phyloP scores from a whole-genome alignment of 1,284 basidiomycete genomes.

The Ustilago crameri region DNA sequence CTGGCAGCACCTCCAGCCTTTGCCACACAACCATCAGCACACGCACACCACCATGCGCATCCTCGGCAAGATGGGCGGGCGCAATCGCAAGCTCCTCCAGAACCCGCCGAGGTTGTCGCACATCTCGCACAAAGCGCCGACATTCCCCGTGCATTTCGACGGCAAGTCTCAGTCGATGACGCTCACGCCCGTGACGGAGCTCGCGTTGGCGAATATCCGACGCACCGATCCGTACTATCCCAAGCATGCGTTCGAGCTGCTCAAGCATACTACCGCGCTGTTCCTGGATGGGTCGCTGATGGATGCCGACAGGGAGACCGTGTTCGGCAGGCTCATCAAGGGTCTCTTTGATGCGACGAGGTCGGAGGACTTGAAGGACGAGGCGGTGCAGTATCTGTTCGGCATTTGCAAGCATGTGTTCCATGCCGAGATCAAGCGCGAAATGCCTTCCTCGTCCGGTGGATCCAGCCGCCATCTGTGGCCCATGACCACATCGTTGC shows the following conservation, averaged over 20 bases:
- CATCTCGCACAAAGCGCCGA: conserved; percentile 45
- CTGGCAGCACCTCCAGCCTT: conserved; percentile 77
- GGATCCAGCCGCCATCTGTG: conserved; percentile 72
- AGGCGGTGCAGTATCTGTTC: conserved; percentile 77
- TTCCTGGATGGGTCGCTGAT: conserved; percentile 75
- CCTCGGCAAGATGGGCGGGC: conserved; percentile 93
- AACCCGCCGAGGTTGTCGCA: conserved; percentile 83
- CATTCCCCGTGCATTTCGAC: conserved; percentile 48
- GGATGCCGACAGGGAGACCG: conserved; percentile 77
- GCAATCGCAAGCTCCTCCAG: conserved; percentile 84
- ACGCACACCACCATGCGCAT: conserved; percentile 97
- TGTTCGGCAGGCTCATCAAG: conserved; percentile 76
- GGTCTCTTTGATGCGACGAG: conserved; percentile 83
- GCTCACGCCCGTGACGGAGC: conserved; percentile 77
- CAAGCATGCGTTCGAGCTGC: conserved; percentile 79
- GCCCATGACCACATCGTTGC: conserved; percentile 70
- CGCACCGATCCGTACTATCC: conserved; percentile 76
- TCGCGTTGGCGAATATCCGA: conserved; percentile 78
- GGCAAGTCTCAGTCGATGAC: conserved; percentile 74
- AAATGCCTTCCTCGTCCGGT: conserved; percentile 69
- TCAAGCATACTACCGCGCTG: conserved; percentile 79
- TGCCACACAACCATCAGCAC: conserved; percentile 89
- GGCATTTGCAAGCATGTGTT: conserved; percentile 79
- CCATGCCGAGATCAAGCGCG: conserved; percentile 68
- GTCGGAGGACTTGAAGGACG: conserved; percentile 76